phyloP scores from a whole-genome alignment of 257 asterid species.

The Plantago elongata region DNA sequence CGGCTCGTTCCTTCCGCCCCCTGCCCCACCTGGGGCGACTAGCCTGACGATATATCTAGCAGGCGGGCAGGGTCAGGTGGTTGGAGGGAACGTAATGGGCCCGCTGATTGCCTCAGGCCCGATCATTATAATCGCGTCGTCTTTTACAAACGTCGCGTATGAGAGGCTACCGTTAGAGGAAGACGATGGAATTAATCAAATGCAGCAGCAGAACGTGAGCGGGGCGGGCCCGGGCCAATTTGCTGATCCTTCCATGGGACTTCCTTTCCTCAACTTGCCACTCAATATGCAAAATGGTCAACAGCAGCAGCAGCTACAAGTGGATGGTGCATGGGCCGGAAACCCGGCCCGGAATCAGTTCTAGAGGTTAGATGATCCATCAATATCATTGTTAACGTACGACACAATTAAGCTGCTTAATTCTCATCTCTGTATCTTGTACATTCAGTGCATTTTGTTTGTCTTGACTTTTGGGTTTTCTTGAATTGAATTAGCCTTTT shows the following conservation, averaged over 20 bases:
- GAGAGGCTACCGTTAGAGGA: slow-evolving; percentile 55
- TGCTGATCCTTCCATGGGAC: slow-evolving; percentile 41
- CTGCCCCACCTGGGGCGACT: slow-evolving; percentile 61
- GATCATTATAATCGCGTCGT: slow-evolving; percentile 46
- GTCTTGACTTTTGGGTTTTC: slow-evolving; percentile 9
- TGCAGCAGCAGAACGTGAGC: slow-evolving; percentile 23
- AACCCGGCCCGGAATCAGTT: slow-evolving; percentile 31
- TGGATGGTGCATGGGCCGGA: slow-evolving; percentile 39
- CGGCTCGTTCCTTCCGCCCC: slow-evolving; percentile 54
- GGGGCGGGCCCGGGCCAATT: slow-evolving; percentile 22
- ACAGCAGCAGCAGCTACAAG: slow-evolving; percentile 23
- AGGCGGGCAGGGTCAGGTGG: slow-evolving; percentile 61
- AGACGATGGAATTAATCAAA: slow-evolving; percentile 30
- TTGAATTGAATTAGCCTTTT: slow-evolving; percentile 8
- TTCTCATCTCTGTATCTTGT: slow-evolving; percentile 7
- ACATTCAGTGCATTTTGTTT: slow-evolving; percentile 13
- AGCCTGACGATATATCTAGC: slow-evolving; percentile 47
- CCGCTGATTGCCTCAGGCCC: slow-evolving; percentile 52
- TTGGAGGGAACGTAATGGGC: slow-evolving; percentile 62
- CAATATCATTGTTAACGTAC: slow-evolving; percentile 7
- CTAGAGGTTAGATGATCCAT: slow-evolving; percentile 16
- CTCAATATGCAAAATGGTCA: slow-evolving; percentile 37
- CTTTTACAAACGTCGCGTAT: slow-evolving; percentile 57
- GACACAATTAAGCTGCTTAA: slow-evolving; percentile 3
- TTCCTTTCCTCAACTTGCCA: slow-evolving; percentile 52